Base-by-base conservation (phyloP, 352 stramenopile genomes). In the Aphanomyces invadans region DNA sequence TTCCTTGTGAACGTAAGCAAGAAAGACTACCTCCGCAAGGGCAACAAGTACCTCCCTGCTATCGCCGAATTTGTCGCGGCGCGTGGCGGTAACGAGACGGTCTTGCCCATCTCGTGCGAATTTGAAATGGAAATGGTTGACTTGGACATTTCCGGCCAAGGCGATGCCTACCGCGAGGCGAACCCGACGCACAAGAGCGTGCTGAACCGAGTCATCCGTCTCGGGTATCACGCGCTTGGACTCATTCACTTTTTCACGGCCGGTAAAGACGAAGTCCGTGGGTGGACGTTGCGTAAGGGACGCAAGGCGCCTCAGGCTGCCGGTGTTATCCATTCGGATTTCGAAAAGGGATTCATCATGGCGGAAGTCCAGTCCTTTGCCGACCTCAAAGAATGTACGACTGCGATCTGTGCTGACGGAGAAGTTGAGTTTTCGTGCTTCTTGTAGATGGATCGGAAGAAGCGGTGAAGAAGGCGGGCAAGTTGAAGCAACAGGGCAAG, bases 191-290 rank as follows among this genome's bases (percentile, higher is more conserved):
- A 91, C 73, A 96, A 96, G 77, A 91, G 82, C 54, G 86, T 97
- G 53, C 71, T 99, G 55, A 97, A 97, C 65, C 94, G 96, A 56
- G 95, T 99, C 68, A 96, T 99, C 52, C 97, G 98, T 70, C 90
- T 91, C 71, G 97, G 97, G 49, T 98, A 99, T 83, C 83, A 98
- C 69, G 90, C 95, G 28, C 90, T 99, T 15, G 96, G 98, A 39
- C 80, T 99, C 49, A 97, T 99, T 73, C 95, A 98, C 73, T 99
- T 98, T 81, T 99, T 99, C 84, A 99, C 98, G 26, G 90, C 92
- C 29, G 98, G 98, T 54, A 93, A 96, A 69, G 97, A 99, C 67
- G 98, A 99, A 83, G 97, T 99, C 32, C 85, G 96, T 60, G 95
- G 95, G 46, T 99, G 98, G 98, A 99, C 97, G 17, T 98, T 99